Evolutionary conservation across 2,329 filamentous ascomycete species (phyloP).

Genomic region (Blastomyces emzantsi): DNA sequence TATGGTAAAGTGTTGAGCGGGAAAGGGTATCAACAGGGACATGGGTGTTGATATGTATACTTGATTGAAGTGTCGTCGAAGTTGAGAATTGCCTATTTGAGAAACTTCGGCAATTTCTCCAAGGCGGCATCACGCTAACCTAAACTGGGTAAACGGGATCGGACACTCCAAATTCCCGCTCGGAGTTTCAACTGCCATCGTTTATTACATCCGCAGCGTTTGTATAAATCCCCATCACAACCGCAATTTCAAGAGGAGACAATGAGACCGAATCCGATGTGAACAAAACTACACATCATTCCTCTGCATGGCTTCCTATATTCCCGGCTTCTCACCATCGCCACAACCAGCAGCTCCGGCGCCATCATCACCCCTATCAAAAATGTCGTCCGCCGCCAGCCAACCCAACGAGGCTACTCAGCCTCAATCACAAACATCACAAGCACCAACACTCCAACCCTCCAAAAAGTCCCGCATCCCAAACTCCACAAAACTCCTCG

Average conservation of each 20-base stretch:
- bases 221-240: too few relatives aligned
- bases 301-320: slow-evolving; percentile 11
- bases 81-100: background rate
- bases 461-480: slow-evolving; percentile 18
- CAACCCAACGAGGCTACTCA: background rate
- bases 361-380: background rate
- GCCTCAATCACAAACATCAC: slow-evolving; percentile 8
- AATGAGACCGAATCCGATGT: background rate
- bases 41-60: background rate
- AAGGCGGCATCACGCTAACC: background rate
- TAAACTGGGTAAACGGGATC: background rate
- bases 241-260: background rate
- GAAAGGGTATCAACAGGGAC: background rate
- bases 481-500: slow-evolving; percentile 48
- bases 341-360: background rate
- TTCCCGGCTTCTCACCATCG: background rate
- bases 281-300: background rate
- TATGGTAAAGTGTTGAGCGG: too few relatives aligned
- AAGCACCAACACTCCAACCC: slow-evolving; percentile 2
- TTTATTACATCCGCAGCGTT: background rate
- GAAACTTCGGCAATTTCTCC: background rate
- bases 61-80: background rate
- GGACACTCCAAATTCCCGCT: background rate
- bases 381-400: background rate
- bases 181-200: background rate